Evolutionary conservation across 2,329 filamentous ascomycete species (phyloP).

Genomic region (Monilinia polystroma): DNA sequence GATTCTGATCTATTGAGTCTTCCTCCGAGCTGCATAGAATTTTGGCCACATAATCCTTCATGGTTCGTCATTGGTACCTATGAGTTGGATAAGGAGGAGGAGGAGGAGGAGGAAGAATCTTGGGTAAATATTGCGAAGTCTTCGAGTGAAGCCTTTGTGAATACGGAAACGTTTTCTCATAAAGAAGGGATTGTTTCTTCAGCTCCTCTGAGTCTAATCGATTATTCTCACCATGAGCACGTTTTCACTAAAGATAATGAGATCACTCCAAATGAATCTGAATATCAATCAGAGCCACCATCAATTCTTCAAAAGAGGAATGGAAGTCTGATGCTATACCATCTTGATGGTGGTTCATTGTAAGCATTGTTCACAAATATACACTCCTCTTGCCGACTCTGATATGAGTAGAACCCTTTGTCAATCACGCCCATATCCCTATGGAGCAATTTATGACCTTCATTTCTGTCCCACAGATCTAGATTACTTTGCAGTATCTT

Average conservation of each 20-base stretch:
- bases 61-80: constrained; percentile 85
- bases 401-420: constrained; percentile 49
- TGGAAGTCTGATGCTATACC: constrained; percentile 60
- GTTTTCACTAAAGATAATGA: neutral
- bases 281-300: constrained; percentile 22
- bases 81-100: constrained; percentile 58
- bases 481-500: constrained; percentile 70
- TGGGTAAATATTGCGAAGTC: constrained; percentile 26
- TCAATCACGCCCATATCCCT: constrained; percentile 62
- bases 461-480: constrained; percentile 65
- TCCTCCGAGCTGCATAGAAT: constrained; percentile 76
- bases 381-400: constrained; percentile 2
- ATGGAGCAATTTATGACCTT: constrained; percentile 73
- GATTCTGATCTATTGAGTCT: constrained; percentile 51
- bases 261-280: neutral
- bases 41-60: constrained; percentile 57
- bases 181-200: constrained; percentile 13
- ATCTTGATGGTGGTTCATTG: constrained; percentile 17
- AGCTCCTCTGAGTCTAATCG: constrained; percentile 13
- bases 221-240: constrained; percentile 12
- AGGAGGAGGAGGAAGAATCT: constrained; percentile 38
- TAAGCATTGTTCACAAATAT: constrained; percentile 13
- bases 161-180: neutral
- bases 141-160: constrained; percentile 1
- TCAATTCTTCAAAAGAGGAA: constrained; percentile 61